phyloP scores from a whole-genome alignment of 805 yeast genomes.

The Ogataea paraovalis region DNA sequence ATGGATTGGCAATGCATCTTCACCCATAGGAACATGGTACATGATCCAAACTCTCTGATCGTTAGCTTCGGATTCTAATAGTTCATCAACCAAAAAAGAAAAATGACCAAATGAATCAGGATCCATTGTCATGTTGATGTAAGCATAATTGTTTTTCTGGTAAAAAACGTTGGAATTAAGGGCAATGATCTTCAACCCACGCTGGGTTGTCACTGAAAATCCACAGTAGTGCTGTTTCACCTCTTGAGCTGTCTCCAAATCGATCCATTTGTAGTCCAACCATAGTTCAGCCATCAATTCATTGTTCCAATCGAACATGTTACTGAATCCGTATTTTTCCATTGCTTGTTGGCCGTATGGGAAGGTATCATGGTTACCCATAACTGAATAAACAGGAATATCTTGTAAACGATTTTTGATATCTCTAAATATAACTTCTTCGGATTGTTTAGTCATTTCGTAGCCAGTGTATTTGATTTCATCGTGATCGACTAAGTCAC shows the following conservation, averaged over 20 bases:
- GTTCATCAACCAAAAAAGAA: constrained; percentile 56
- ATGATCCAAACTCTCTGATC: constrained; percentile 68
- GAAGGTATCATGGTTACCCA: constrained; percentile 71
- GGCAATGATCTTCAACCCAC: constrained; percentile 57
- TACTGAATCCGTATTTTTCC: constrained; percentile 37
- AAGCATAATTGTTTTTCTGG: constrained; percentile 55
- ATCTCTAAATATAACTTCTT: constrained; percentile 45
- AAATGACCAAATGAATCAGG: constrained; percentile 64
- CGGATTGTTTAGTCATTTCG: constrained; percentile 49
- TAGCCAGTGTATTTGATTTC: constrained; percentile 43
- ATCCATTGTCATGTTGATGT: constrained; percentile 42
- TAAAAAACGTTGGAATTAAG: constrained; percentile 68
- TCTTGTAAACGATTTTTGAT: constrained; percentile 45
- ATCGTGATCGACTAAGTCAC: constrained; percentile 71
- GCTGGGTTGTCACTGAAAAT: constrained; percentile 49
- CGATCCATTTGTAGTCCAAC: constrained; percentile 45
- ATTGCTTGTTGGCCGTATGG: constrained; percentile 71
- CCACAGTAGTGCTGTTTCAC: constrained; percentile 56
- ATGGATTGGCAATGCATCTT: constrained; percentile 59
- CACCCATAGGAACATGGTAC: constrained; percentile 62
- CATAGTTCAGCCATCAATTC: constrained; percentile 48
- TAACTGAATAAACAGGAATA: constrained; percentile 55
- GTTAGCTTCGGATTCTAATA: constrained; percentile 50
- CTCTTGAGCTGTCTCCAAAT: constrained; percentile 29
- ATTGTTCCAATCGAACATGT: constrained; percentile 41